A percentile compares a stretch with the other conserved stretches of the same genome.
phyloP scores from a whole-genome alignment of 176 grass and related monocot species.

The Ensete ventricosum region DNA sequence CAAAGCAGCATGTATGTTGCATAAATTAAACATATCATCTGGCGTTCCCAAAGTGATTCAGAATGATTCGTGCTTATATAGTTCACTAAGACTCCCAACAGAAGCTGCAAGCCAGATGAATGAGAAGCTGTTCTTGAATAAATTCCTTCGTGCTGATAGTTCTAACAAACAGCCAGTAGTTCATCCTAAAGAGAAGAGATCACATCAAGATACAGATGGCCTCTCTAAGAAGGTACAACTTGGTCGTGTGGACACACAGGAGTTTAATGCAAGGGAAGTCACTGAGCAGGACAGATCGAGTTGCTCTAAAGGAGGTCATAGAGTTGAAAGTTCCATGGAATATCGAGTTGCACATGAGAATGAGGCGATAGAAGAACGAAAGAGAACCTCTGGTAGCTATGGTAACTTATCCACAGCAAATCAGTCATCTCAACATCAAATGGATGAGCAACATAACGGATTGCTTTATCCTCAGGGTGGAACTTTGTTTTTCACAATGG shows the following conservation, averaged over 20 bases:
- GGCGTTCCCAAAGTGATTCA: constrained; percentile 11
- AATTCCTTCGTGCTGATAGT: not conserved
- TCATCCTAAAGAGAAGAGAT: constrained; percentile 14
- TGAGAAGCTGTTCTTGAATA: not conserved
- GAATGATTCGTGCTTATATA: constrained; percentile 19
- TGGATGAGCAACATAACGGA: constrained; percentile 38
- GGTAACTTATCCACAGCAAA: constrained; percentile 12
- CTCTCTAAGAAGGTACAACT: not conserved
- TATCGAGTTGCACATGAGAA: not conserved
- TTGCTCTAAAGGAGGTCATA: not conserved
- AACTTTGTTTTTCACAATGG: constrained; percentile 40
- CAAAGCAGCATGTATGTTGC: constrained; percentile 7
- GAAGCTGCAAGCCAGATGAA: not conserved
- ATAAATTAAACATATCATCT: constrained; percentile 21
- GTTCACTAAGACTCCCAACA: not conserved
- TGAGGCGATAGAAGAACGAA: constrained; percentile 3
- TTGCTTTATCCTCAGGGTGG: constrained; percentile 48
- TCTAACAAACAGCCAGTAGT: not conserved
- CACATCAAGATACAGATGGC: constrained; percentile 11
- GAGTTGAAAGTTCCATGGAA: not conserved
- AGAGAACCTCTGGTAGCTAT: not conserved
- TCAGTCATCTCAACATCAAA: constrained; percentile 14
- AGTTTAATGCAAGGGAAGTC: not conserved
- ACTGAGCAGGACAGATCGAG: not conserved
- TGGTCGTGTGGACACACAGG: not conserved